These are phyloP conservation scores for Coemansia sp. DNA, from an alignment of 192 early-diverging fungal genomes.

Conservation along the genomic window DNA sequence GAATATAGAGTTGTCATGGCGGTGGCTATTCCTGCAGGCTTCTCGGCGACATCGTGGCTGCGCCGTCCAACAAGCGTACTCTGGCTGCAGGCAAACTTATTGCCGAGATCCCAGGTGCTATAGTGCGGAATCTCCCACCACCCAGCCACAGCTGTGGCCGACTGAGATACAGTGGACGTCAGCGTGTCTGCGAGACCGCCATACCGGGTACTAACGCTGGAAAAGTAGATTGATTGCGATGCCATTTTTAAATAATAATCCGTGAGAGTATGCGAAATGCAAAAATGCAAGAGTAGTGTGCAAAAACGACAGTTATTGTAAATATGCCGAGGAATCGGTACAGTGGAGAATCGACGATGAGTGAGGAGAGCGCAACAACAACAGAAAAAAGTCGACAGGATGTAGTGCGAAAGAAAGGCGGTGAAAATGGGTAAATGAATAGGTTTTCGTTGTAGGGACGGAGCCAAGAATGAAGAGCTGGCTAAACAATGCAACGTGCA, in stretches of 20 bases:
- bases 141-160: conserved; percentile 20
- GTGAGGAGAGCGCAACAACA: not conserved
- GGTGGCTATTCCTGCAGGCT: conserved; percentile 27
- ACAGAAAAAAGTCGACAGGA: not conserved
- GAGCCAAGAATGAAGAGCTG: not conserved
- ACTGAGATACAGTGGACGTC: not conserved
- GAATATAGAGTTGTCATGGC: conserved; percentile 43
- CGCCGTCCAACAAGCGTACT: conserved; percentile 48
- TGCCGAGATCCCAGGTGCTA: conserved; percentile 48
- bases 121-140: conserved; percentile 53
- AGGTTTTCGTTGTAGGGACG: not conserved
- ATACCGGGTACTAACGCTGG: conserved; percentile 26
- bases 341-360: not conserved
- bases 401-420: not conserved
- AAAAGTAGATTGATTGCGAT: conserved; percentile 16
- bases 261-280: not conserved
- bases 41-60: conserved; percentile 29
- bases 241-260: conserved; percentile 14
- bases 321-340: not conserved
- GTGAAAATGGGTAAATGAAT: not conserved
- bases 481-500: not conserved
- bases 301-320: not conserved
- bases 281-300: conserved; percentile 4
- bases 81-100: conserved; percentile 53
- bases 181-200: conserved; percentile 21